phyloP scores from a whole-genome alignment of 495 filamentous ascomycete genomes.

The Cladorrhinum samala region DNA sequence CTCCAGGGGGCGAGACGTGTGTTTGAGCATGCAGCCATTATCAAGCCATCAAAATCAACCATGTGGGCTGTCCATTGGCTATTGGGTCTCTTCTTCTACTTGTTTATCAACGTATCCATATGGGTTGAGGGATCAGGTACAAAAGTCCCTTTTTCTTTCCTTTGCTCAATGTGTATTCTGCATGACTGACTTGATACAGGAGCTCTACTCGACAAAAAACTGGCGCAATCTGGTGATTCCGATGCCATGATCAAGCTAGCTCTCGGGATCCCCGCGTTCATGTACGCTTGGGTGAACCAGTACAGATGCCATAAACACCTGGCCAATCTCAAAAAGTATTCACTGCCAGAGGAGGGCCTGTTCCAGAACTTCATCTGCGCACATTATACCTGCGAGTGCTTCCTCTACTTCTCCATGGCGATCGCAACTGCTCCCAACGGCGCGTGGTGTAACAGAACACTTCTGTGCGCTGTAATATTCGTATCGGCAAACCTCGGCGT shows the following conservation, averaged over 20 bases:
- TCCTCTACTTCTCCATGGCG: constrained; percentile 75
- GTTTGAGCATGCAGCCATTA: constrained; percentile 60
- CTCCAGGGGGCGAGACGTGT: constrained; percentile 69
- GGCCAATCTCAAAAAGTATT: constrained; percentile 74
- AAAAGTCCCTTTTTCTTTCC: constrained; percentile 18
- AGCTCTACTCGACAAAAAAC: constrained; percentile 29
- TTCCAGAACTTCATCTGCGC: constrained; percentile 72
- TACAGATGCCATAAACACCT: constrained; percentile 78
- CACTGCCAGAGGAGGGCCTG: constrained; percentile 58
- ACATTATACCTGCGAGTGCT: constrained; percentile 86
- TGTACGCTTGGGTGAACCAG: constrained; percentile 71
- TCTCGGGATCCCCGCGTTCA: constrained; percentile 58
- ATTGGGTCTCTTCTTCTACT: constrained; percentile 73
- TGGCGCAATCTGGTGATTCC: constrained; percentile 27
- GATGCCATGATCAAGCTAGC: constrained; percentile 54
- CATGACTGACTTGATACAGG: constrained; percentile 5
- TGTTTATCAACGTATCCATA: constrained; percentile 60
- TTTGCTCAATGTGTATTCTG: background rate
- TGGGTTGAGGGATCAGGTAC: constrained; percentile 84
- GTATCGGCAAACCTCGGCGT: constrained; percentile 74
- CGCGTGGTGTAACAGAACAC: constrained; percentile 61
- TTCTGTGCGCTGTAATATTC: constrained; percentile 63
- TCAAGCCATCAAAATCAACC: constrained; percentile 51
- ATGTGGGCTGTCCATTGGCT: constrained; percentile 86
- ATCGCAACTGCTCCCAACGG: constrained; percentile 63